phyloP scores from a whole-genome alignment of 768 basidiomycete species.

The Leccinum fibrillosum region DNA sequence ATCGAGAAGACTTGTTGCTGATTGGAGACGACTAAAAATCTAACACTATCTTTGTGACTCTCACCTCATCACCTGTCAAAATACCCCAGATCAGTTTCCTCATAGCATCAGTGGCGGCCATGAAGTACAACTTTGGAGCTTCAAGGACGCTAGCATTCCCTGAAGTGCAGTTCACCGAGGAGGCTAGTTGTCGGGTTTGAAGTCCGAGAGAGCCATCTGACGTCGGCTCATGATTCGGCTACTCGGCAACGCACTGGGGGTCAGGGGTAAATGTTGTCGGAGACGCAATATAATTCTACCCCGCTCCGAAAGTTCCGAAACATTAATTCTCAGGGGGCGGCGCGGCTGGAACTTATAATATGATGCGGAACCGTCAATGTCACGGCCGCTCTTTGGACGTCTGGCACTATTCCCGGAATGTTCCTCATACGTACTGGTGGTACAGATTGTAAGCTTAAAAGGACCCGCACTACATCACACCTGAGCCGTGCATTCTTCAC shows the following conservation, averaged over 20 bases:
- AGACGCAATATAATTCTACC: not conserved
- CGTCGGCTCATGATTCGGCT: not conserved
- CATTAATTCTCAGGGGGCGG: not conserved
- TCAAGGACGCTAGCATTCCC: not conserved
- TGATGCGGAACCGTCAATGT: not conserved
- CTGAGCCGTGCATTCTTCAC: not conserved
- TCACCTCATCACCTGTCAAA: not conserved
- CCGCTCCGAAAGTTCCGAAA: not conserved
- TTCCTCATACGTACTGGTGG: not conserved
- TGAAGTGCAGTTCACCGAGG: too few species aligned
- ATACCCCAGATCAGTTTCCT: not conserved
- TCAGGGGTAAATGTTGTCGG: not conserved
- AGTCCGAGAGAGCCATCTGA: not conserved
- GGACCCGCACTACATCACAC: not conserved
- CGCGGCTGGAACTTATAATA: constrained; percentile 6
- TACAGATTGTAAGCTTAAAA: constrained; percentile 1
- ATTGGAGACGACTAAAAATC: not conserved
- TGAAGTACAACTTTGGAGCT: not conserved
- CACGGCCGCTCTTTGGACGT: not conserved
- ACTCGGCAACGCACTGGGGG: not conserved
- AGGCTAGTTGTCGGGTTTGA: not conserved
- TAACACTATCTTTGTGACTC: not conserved
- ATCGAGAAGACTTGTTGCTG: not conserved
- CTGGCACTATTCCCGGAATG: not conserved
- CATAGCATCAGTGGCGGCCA: not conserved